Base-by-base conservation (phyloP, 73 alveolate genomes). In the Stentor roeselii region DNA sequence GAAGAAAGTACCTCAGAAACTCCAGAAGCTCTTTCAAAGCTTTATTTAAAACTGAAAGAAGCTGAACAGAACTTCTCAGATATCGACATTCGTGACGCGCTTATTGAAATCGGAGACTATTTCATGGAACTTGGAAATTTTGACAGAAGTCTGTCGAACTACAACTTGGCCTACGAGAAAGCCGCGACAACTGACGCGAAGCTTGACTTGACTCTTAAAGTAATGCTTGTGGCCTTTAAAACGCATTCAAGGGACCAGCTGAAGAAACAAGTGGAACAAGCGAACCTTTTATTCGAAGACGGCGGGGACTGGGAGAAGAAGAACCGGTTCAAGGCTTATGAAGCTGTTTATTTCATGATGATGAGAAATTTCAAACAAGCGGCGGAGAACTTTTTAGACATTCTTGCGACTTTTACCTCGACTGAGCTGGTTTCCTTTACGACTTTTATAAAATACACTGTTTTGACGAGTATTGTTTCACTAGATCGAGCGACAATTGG, bases 251-350 rank as follows among this genome's bases (percentile, higher is more conserved):
- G 27, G 11, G 38, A 15, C 34, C 78, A 36, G 30, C 74, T 76
- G 34, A 76, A 37, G 36, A 76, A 76, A 34, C 36, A 76, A 39
- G 39, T 76, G 14, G 60, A 76, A 41, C 60, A 76, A 37, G 60
- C 84, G 0, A 37, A 15, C 34, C 36, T 32, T 59, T 82, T 89
- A 61, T 83, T 92, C 41, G 95, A 90, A 14, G 97, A 94, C 35
- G 98, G 98, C 40, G 98, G 96, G 0, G 98, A 94, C 78, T 94
- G 98, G 98, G 98, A 94, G 85, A 92, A 92, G 90, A 94, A 87
- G 84, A 94, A 94, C 86, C 90, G 91, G 89, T 90, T 94, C 42
- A 94, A 94, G 86, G 96, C 93, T 77, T 94, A 92, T 83, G 96
- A 92, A 74, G 98, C 96, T 15, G 92, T 94, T 36, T 86, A 94